phyloP scores from a whole-genome alignment of 1,284 basidiomycete species.

The Sanghuangporus sanghuang region DNA sequence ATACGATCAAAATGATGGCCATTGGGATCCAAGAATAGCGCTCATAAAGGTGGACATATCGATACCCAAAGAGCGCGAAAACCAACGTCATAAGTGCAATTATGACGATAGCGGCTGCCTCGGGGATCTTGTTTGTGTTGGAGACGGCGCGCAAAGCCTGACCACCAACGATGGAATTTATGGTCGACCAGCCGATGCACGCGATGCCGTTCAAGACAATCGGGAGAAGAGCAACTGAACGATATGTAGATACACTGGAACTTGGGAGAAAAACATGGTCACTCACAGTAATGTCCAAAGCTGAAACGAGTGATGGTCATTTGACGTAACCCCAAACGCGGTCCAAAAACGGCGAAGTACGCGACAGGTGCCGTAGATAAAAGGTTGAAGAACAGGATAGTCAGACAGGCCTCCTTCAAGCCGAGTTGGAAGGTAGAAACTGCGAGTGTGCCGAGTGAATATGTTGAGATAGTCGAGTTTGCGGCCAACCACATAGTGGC shows the following conservation, averaged over 20 bases:
- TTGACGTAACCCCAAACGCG: constrained; percentile 31
- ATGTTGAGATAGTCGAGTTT: constrained; percentile 26
- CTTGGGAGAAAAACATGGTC: neutral
- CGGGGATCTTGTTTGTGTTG: constrained; percentile 25
- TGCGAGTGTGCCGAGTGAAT: constrained; percentile 32
- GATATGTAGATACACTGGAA: neutral
- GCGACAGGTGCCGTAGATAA: constrained; percentile 32
- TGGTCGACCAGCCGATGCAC: constrained; percentile 31
- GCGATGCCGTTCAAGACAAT: constrained; percentile 28
- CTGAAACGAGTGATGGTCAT: constrained; percentile 33
- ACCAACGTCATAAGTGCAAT: constrained; percentile 31
- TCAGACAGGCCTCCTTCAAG: constrained; percentile 28
- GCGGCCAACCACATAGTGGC: constrained; percentile 27
- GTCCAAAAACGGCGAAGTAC: constrained; percentile 31
- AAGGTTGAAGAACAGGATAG: constrained; percentile 34
- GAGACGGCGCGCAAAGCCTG: constrained; percentile 27
- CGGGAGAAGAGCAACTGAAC: constrained; percentile 22
- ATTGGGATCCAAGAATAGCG: constrained; percentile 36
- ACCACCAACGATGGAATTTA: constrained; percentile 35
- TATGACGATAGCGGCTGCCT: constrained; percentile 29
- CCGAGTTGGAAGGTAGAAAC: constrained; percentile 27
- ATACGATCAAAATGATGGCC: constrained; percentile 28
- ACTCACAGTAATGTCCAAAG: constrained; percentile 26
- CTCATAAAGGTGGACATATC: constrained; percentile 36
- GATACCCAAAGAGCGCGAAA: constrained; percentile 38